Evolutionary conservation across 1,284 basidiomycete species (phyloP).

Genomic region (Rhodotorula sp.): DNA sequence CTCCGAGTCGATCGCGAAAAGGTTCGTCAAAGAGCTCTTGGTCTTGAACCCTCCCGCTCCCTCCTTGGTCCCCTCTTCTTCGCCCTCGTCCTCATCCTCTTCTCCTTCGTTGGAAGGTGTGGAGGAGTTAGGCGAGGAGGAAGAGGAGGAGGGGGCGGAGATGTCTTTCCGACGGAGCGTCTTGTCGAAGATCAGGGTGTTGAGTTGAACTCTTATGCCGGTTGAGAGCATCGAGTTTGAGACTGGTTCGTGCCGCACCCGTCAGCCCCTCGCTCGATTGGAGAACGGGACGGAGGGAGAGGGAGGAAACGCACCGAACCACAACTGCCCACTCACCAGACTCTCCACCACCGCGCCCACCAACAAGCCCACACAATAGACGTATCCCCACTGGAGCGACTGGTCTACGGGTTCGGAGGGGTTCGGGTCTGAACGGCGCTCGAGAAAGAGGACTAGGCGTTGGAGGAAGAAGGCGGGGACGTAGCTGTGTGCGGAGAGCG

Average conservation of each 20-base stretch:
- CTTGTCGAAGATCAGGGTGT: slow-evolving; percentile 81
- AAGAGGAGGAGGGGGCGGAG: slow-evolving; percentile 39
- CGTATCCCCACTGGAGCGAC: slow-evolving; percentile 51
- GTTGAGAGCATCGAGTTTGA: slow-evolving; percentile 61
- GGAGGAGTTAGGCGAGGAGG: background rate
- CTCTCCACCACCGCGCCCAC: slow-evolving; percentile 61
- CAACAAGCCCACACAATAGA: slow-evolving; percentile 61
- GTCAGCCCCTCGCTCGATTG: background rate
- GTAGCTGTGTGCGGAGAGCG: slow-evolving; percentile 52
- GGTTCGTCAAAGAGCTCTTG: slow-evolving; percentile 82
- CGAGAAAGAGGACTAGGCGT: slow-evolving; percentile 68
- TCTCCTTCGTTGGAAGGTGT: slow-evolving; percentile 31
- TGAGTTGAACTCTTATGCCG: slow-evolving; percentile 69
- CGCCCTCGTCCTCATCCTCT: slow-evolving; percentile 63
- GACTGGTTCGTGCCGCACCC: slow-evolving; percentile 61
- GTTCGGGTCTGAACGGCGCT: background rate
- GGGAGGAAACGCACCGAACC: slow-evolving; percentile 38
- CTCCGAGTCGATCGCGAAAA: slow-evolving; percentile 79
- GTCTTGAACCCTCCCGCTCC: slow-evolving; percentile 57
- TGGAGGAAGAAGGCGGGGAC: slow-evolving; percentile 72
- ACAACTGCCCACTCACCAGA: slow-evolving; percentile 49
- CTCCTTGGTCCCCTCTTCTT: slow-evolving; percentile 49
- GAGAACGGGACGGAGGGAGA: background rate
- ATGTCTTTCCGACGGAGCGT: slow-evolving; percentile 57
- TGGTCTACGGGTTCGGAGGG: no score